phyloP scores from a whole-genome alignment of 2,329 filamentous ascomycete genomes.

The Epichloe elymi region DNA sequence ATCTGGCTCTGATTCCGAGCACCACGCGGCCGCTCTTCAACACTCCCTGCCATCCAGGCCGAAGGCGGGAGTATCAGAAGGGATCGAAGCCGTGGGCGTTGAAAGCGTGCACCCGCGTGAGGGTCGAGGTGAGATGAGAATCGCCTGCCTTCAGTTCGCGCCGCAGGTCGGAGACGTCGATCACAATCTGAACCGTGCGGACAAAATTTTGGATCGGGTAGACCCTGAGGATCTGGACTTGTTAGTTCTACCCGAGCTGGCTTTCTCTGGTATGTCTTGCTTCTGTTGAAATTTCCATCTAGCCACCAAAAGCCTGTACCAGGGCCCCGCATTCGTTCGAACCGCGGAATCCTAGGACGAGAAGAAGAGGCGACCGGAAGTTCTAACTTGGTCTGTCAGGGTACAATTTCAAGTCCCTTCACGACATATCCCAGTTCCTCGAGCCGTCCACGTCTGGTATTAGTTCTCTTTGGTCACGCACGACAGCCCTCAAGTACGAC shows the following conservation, averaged over 20 bases:
- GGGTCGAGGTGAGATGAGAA: conserved; percentile 35
- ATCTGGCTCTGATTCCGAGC: too few species aligned
- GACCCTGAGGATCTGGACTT: conserved; percentile 48
- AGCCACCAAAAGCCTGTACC: too few species aligned
- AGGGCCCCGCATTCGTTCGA: background rate
- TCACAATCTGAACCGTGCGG: conserved; percentile 56
- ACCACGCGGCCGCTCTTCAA: too few species aligned
- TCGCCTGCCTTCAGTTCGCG: conserved; percentile 59
- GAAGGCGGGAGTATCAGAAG: too few species aligned
- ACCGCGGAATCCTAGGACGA: background rate
- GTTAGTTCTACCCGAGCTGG: conserved; percentile 62
- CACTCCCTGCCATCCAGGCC: too few species aligned
- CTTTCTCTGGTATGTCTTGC: conserved; percentile 48
- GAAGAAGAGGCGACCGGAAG: too few species aligned
- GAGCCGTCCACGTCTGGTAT: conserved; percentile 54
- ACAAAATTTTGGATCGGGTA: conserved; percentile 44
- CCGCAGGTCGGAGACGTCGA: conserved; percentile 57
- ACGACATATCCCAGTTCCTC: conserved; percentile 54
- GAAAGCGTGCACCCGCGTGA: too few species aligned
- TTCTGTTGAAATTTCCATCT: too few species aligned
- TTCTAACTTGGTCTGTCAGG: conserved; percentile 27
- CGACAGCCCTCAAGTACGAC: conserved; percentile 49
- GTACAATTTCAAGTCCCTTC: conserved; percentile 63
- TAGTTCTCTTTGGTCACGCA: conserved; percentile 57
- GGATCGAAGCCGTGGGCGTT: too few species aligned